Base-by-base conservation (phyloP, 2,329 filamentous ascomycete genomes). In the Epichloe typhina region DNA sequence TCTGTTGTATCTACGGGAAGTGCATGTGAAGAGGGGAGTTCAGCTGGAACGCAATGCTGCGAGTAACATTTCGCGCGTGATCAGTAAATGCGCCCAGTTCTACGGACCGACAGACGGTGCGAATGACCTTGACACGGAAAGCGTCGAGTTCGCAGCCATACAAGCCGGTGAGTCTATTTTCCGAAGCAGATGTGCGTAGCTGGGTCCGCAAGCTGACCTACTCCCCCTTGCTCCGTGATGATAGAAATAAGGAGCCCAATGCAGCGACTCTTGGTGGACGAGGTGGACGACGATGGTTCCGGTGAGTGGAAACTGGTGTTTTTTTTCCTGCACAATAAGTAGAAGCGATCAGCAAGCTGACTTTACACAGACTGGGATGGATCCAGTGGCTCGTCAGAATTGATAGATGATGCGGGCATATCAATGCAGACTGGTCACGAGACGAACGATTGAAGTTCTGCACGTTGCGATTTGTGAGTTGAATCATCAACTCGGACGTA, bases 201-300 rank as follows among this genome's bases (percentile, higher is more conserved):
- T n/a, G 33, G 15, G 11, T 21, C 5, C 13, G 13, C 7, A 31
- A 21, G 43, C 38, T 31, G 45, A 48, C 35, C 5, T 38, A 12
- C 19, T 42, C 40, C 46, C 1, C 31, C 36, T 36, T 41, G 9
- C 31, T 37, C 19, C 3, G 13, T 17, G 45, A 26, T 39, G 13
- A 42, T 50, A 69, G 65, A 67, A 31, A 67, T 78, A 4, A 53
- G 74, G 12, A 70, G 72, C 13, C 60, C 67, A n/a, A 70, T 86
- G 58, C 70, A 69, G 38, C 68, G 67, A 46, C 64, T 84, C n/a
- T 68, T 76, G 42, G 71, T 79, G 15, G 77, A 80, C 46, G 74
- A 79, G 53, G 60, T 77, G 50, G 77, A 80, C 54, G 77, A 80
- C 49, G 77, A 80, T 50, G 76, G 67, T 57, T 79, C 77, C 56